These are phyloP conservation scores for Annulohypoxylon nitens DNA, from an alignment of 495 filamentous ascomycete species.

Conservation along the genomic window DNA sequence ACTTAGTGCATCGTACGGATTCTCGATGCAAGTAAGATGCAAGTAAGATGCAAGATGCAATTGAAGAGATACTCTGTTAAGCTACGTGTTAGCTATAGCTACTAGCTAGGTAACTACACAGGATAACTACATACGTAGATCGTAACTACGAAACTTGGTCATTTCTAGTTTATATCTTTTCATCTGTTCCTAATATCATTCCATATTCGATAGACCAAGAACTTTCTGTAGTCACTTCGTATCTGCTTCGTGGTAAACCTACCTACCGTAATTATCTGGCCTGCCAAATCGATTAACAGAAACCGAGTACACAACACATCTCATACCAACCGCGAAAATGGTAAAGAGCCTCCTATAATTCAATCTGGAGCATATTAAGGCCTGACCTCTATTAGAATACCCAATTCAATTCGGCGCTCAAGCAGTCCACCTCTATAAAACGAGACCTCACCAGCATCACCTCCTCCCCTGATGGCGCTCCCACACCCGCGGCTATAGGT, in stretches of 20 bases:
- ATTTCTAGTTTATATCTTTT: background rate
- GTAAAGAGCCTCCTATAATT: slow-evolving; percentile 7
- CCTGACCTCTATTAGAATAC: slow-evolving; percentile 72
- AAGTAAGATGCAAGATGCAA: slow-evolving; percentile 19
- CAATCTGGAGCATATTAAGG: background rate
- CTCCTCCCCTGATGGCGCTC: slow-evolving; percentile 63
- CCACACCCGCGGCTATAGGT: slow-evolving; percentile 57
- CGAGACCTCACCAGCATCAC: slow-evolving; percentile 83
- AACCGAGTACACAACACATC: background rate
- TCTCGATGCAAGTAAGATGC: slow-evolving; percentile 10
- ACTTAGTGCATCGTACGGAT: slow-evolving; percentile 2
- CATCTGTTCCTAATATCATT: background rate
- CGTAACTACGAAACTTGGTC: background rate
- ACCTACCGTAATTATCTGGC: background rate
- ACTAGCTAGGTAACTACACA: slow-evolving; percentile 13
- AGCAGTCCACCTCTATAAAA: slow-evolving; percentile 89
- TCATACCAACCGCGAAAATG: slow-evolving; percentile 23
- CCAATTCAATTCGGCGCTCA: slow-evolving; percentile 94
- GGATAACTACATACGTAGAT: slow-evolving; percentile 7
- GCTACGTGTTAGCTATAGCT: slow-evolving; percentile 32
- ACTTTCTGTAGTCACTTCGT: background rate
- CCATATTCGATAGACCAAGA: background rate
- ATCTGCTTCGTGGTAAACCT: background rate
- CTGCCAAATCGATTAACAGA: background rate
- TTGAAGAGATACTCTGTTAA: slow-evolving; percentile 13